Evolutionary conservation across 164 flowering plant species (phyloP).

Genomic region (Hamamelis virginiana): DNA sequence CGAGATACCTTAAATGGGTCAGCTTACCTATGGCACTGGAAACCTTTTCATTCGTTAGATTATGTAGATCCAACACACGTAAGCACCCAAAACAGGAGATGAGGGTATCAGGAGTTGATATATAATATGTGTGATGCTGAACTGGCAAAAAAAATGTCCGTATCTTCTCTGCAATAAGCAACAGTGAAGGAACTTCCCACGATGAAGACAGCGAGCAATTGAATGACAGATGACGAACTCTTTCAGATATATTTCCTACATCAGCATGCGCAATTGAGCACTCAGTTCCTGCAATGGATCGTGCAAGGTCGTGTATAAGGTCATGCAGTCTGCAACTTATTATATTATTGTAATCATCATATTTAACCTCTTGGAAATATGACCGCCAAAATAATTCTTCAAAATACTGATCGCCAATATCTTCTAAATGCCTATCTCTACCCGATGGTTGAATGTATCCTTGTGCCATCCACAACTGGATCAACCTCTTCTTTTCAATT

Average conservation of each 20-base stretch:
- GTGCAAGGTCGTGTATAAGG: not conserved
- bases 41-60: not conserved
- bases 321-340: constrained; percentile 2
- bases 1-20: not conserved
- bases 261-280: not conserved
- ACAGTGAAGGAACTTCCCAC: not conserved
- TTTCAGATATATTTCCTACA: not conserved
- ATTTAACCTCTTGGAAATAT: not conserved
- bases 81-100: not conserved
- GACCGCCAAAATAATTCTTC: not conserved
- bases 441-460: not conserved
- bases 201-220: not conserved
- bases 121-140: not conserved
- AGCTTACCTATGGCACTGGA: not conserved
- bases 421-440: not conserved
- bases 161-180: not conserved
- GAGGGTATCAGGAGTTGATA: not conserved
- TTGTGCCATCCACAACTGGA: constrained; percentile 3
- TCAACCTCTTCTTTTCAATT: not conserved
- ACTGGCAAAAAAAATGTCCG: not conserved
- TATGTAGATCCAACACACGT: not conserved
- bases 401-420: not conserved
- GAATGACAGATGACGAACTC: not conserved
- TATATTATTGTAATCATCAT: not conserved
- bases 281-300: not conserved